Percentiles rank a stretch among this genome's conserved stretches.
Conservation (phyloP, 441 rosid species). For the Monsonia emarginata region DNA sequence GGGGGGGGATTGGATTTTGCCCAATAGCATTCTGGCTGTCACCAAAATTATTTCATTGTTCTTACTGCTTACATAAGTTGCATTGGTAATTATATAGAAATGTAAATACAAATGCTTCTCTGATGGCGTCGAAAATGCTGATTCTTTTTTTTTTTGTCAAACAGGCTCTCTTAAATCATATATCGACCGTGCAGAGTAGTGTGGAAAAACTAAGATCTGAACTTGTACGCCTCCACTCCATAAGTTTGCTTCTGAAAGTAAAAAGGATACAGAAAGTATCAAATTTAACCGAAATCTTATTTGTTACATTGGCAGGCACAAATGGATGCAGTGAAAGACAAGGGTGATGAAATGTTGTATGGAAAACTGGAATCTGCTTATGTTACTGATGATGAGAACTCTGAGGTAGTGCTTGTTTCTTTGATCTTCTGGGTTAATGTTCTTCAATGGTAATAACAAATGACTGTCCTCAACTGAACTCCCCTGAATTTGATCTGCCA, state of each 20-base stretch:
- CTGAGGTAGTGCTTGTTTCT: constrained; percentile 38
- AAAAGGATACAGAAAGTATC: background rate
- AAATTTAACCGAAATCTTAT: background rate
- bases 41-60: no score
- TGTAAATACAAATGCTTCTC: background rate
- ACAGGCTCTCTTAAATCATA: constrained; percentile 75
- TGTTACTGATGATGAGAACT: constrained; percentile 47
- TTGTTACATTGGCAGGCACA: constrained; percentile 31
- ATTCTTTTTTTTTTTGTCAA: constrained; percentile 7
- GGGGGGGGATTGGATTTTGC: background rate
- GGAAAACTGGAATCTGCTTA: constrained; percentile 55
- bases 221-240: constrained; percentile 35
- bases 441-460: no score
- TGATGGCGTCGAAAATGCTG: background rate
- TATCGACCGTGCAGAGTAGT: constrained; percentile 36
- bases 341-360: constrained; percentile 51
- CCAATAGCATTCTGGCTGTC: background rate
- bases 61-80: no score
- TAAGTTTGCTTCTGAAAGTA: background rate
- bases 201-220: constrained; percentile 61
- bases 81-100: background rate
- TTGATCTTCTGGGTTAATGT: no score
- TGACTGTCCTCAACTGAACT: no score
- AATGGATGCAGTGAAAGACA: constrained; percentile 45
- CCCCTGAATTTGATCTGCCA: no score